Conservation (phyloP, 2,329 filamentous ascomycete genomes). For the Arthrobotrys conoides region DNA sequence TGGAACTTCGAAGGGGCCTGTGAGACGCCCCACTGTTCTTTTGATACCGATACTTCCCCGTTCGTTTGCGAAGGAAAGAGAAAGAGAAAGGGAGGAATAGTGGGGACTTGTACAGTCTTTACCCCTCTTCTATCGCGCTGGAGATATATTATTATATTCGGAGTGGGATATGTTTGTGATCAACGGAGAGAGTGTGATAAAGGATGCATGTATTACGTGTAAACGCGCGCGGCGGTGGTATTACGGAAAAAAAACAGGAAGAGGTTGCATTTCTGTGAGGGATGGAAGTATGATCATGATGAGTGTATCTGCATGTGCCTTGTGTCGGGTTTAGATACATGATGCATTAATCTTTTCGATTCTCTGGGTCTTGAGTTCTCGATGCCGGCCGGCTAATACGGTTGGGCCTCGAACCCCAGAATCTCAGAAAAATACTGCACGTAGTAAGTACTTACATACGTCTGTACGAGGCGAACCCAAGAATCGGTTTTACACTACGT, state of each 20-base stretch:
- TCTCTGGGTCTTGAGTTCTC: too few species aligned
- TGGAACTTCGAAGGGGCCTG: slow-evolving; percentile 4
- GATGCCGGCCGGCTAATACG: not conserved
- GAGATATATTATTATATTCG: slow-evolving; percentile 9
- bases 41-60: not conserved
- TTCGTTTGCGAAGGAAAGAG: too few species aligned
- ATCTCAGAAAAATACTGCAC: not conserved
- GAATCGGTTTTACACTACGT: slow-evolving; percentile 31
- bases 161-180: not conserved
- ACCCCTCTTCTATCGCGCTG: slow-evolving; percentile 39
- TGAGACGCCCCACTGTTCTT: slow-evolving; percentile 10
- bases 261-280: not conserved
- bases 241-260: not conserved
- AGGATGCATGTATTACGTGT: not conserved
- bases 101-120: too few species aligned
- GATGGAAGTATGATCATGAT: not conserved
- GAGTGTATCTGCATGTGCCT: not conserved
- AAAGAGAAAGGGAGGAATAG: not conserved
- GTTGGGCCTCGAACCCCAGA: not conserved
- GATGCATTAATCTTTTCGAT: not conserved
- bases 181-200: not conserved
- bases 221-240: too few species aligned
- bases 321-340: not conserved
- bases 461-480: slow-evolving; percentile 7
- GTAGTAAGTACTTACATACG: too few species aligned